These are phyloP conservation scores for Eimeria zaria DNA, from an alignment of 169 alveolate genomes.

Conservation along the genomic window DNA sequence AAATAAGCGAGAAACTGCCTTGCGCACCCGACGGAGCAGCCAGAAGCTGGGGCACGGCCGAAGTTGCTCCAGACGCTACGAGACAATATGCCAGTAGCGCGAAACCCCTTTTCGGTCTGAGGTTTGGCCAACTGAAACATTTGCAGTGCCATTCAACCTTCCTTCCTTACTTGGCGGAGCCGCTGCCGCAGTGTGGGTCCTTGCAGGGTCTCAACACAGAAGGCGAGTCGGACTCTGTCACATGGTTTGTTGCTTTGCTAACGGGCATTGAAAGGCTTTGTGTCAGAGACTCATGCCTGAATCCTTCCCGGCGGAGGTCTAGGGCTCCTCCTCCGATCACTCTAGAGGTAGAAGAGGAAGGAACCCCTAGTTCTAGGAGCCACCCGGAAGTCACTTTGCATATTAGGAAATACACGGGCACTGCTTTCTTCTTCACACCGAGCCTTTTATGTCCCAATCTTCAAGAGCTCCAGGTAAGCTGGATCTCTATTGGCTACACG, in stretches of 20 bases:
- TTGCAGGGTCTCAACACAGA: slow-evolving; percentile 47
- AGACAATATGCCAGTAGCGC: background rate
- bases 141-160: slow-evolving; percentile 73
- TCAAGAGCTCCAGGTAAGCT: slow-evolving; percentile 43
- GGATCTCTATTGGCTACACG: background rate
- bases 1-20: background rate
- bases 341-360: slow-evolving; percentile 30
- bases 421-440: slow-evolving; percentile 50
- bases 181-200: slow-evolving; percentile 64
- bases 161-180: slow-evolving; percentile 75
- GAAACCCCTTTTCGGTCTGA: slow-evolving; percentile 57
- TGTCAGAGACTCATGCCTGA: slow-evolving; percentile 63
- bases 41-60: background rate
- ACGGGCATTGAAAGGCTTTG: slow-evolving; percentile 33
- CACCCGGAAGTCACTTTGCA: slow-evolving; percentile 39
- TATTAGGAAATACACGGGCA: slow-evolving; percentile 52
- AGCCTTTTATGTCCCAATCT: slow-evolving; percentile 46
- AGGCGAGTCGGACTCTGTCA: slow-evolving; percentile 43
- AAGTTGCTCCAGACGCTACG: background rate
- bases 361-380: background rate
- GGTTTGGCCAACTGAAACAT: slow-evolving; percentile 61
- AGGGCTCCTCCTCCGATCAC: slow-evolving; percentile 20
- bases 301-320: slow-evolving; percentile 38
- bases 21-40: background rate
- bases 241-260: slow-evolving; percentile 70